Evolutionary conservation across 2,329 filamentous ascomycete species (phyloP), one percentile per base, ranked within the genome.

Genomic region (Diaporthe citriasiana): DNA sequence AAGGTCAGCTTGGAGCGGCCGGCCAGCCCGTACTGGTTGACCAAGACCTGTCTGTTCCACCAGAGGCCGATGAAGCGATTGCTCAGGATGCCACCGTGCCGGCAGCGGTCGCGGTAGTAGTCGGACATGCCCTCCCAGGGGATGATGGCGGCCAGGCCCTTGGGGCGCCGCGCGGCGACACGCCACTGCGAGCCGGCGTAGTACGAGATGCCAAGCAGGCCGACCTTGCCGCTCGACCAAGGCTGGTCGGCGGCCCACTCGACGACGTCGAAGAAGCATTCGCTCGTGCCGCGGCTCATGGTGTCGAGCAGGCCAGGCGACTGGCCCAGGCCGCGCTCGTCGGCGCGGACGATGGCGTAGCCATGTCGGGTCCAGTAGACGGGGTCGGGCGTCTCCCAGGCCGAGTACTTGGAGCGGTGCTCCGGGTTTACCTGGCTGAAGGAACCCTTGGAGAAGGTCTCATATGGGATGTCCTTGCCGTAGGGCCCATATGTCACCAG

Each of bases 401-500:
- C 86, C 0, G 89, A 89, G 78, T 91, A 87, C 12, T 81, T 79
- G 0, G 87, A 89, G 35, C 84, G 84, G 76, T 91, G 89, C 74
- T 87, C 84, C 0, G 87, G 84, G 72, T 89, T 89, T 6, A 91
- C 86, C 74, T 91, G 86, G 55, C 78, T 77, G 71, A 85, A 88
- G 12, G 82, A 85, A 27, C 81, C 79, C 0, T 81, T 76, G 47
- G 81, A 81, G 76, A 86, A 87, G 66, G 81, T 85, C n/a, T 27
- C 71, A 79, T 94, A 94, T 27, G 86, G 88, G 47, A 93, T 92
- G 77, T 94, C 92, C 77, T 94, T 94, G 59, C 93, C 92, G 76
- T 94, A 94, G 0, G 93, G 93, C 0, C 92, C 92, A 76, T 94
- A 94, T 0, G 92, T 94, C 2, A 93, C 89, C 12, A 94, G 80